phyloP scores from a whole-genome alignment of 1,284 basidiomycete species.

The Termitomyces sp. region DNA sequence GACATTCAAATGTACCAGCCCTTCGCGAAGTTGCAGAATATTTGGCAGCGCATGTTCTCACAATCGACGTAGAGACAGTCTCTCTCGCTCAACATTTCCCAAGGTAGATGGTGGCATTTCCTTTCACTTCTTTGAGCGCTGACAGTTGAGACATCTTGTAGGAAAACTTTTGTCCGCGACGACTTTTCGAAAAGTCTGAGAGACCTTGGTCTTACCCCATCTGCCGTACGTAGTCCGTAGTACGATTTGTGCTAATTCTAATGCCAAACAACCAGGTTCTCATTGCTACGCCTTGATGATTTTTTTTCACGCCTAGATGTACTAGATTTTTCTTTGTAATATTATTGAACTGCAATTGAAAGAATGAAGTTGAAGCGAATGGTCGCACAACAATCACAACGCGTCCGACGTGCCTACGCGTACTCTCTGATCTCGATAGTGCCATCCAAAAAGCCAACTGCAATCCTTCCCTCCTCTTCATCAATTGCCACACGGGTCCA shows the following conservation, averaged over 20 bases:
- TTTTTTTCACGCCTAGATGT: conserved; percentile 11
- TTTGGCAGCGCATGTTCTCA: conserved; percentile 67
- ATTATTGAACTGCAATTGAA: background rate
- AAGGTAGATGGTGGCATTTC: conserved; percentile 45
- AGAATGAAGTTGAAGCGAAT: background rate
- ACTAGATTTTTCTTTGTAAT: conserved; percentile 10
- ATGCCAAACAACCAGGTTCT: conserved; percentile 37
- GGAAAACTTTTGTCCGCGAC: conserved; percentile 60
- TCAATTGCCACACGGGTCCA: conserved; percentile 54
- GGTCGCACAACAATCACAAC: background rate
- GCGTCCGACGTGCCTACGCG: conserved; percentile 16
- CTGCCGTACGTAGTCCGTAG: conserved; percentile 46
- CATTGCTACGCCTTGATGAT: conserved; percentile 40
- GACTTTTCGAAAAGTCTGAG: conserved; percentile 68
- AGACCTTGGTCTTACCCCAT: conserved; percentile 74
- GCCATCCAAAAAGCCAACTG: conserved; percentile 46
- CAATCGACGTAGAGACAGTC: conserved; percentile 71
- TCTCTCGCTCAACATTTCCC: conserved; percentile 79
- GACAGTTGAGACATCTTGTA: conserved; percentile 22
- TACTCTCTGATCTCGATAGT: conserved; percentile 48
- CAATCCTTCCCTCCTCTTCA: conserved; percentile 57
- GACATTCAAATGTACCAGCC: conserved; percentile 37
- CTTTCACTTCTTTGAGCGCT: background rate
- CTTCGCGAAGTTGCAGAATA: conserved; percentile 84
- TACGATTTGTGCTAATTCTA: background rate